Evolutionary conservation across 129 eudicot genomes (phyloP), one percentile per base, ranked within the genome.

Genomic region (Flaveria linearis): DNA sequence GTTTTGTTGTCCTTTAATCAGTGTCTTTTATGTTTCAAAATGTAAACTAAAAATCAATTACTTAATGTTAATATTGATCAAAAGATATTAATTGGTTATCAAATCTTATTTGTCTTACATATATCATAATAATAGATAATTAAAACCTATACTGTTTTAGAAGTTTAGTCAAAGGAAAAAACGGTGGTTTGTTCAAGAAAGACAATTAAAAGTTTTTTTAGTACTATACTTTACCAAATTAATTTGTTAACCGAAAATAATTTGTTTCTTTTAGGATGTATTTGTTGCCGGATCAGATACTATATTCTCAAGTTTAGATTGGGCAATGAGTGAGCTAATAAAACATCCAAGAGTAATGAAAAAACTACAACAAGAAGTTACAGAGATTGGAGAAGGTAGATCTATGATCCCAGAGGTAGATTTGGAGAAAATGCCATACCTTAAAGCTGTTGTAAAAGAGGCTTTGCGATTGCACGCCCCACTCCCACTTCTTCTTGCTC

Each of bases 391-490:
- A 7, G 30, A 36, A 51, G 57, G 58, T 5, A 84, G 82, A 58
- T 0, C 60, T 2, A 49, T 20, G 13, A 74, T 86, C 39, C 26
- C 23, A 0, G 91, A 86, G 17, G 82, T 72, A 7, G 87, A 89
- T 74, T 26, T 86, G 51, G 84, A 71, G 28, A 68, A 84, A 39
- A 86, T 89, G 95, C 71, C 45, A 0, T 89, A 86, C 20, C 53
- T 89, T 9, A 86, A 83, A 78, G 88, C 89, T 1, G 86, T 80
- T 13, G 68, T 86, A 11, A 89, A 88, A 61, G 94, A 88, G 49
- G 62, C 80, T 2, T 42, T 88, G 7, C 58, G 94, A 15, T 64
- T 86, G 3, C 85, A 89, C 33, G 18, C 80, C 25, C 81, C 89
- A 2, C 2, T 71, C 12, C 87, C 93, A 57, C 43, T 86, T 1